phyloP scores from a whole-genome alignment of 2,329 filamentous ascomycete genomes.

The Ophiostoma piceae region DNA sequence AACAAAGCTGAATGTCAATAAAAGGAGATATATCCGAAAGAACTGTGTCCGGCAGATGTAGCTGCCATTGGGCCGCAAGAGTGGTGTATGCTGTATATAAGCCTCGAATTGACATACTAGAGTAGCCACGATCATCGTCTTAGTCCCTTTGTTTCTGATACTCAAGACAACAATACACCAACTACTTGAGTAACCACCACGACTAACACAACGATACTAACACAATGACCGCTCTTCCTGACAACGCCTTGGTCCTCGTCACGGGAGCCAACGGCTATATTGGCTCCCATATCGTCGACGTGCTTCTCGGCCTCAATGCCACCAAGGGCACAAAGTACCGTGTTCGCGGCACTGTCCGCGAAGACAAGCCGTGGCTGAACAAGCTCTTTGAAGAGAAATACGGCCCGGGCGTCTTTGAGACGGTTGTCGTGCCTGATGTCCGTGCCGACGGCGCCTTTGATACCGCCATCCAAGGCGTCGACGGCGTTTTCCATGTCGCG shows the following conservation, averaged over 20 bases:
- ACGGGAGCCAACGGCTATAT: not conserved
- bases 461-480: not conserved
- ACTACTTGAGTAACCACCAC: no score
- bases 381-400: not conserved
- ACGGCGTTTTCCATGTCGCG: not conserved
- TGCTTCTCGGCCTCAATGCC: not conserved
- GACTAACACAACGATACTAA: not conserved
- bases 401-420: not conserved
- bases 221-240: not conserved
- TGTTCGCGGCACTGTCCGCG: not conserved
- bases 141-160: no score
- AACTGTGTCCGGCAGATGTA: no score
- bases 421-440: not conserved
- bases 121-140: no score
- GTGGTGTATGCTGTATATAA: no score
- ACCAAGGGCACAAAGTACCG: not conserved
- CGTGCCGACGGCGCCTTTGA: not conserved
- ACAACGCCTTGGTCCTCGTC: not conserved
- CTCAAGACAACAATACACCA: no score
- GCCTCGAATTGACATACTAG: no score
- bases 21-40: no score
- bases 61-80: no score
- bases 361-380: not conserved
- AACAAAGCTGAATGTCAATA: not conserved
- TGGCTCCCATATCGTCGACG: not conserved